Conservation (phyloP, 257 asterid species). For the Salvia miltiorrhiza region DNA sequence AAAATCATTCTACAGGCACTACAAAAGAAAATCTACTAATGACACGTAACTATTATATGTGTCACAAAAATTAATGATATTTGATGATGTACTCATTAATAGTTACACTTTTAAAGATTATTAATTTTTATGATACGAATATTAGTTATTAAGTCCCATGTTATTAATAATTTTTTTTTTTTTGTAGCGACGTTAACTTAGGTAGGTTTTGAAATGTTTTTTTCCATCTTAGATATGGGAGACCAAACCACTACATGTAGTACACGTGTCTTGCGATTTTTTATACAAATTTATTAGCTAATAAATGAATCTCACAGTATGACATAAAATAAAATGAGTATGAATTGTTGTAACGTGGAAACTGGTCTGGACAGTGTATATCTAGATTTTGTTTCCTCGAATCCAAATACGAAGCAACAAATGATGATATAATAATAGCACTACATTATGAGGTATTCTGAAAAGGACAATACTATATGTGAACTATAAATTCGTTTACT, state of each 20-base stretch:
- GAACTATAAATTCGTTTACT: too few relatives aligned
- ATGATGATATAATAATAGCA: conserved; percentile 4
- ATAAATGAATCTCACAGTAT: conserved; percentile 11
- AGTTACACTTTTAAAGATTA: too few relatives aligned
- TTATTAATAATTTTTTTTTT: too few relatives aligned
- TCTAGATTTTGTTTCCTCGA: conserved; percentile 8
- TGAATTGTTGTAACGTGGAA: conserved; percentile 14
- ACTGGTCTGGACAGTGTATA: neutral
- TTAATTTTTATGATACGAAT: too few relatives aligned
- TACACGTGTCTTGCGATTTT: conserved; percentile 8
- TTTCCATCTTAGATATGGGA: neutral
- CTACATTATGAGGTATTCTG: neutral
- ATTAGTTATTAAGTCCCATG: too few relatives aligned
- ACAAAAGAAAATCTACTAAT: too few relatives aligned
- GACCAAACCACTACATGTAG: neutral
- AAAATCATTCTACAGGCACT: neutral
- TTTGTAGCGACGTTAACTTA: neutral
- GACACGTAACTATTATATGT: too few relatives aligned
- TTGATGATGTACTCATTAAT: too few relatives aligned
- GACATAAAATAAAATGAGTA: neutral
- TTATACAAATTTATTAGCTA: neutral
- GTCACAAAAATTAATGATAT: too few relatives aligned
- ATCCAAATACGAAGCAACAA: neutral
- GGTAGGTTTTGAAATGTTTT: neutral
- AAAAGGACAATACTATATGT: too few relatives aligned